These are phyloP conservation scores for Pyricularia pennisetigena DNA, from an alignment of 2,329 filamentous ascomycete genomes.

Conservation along the genomic window DNA sequence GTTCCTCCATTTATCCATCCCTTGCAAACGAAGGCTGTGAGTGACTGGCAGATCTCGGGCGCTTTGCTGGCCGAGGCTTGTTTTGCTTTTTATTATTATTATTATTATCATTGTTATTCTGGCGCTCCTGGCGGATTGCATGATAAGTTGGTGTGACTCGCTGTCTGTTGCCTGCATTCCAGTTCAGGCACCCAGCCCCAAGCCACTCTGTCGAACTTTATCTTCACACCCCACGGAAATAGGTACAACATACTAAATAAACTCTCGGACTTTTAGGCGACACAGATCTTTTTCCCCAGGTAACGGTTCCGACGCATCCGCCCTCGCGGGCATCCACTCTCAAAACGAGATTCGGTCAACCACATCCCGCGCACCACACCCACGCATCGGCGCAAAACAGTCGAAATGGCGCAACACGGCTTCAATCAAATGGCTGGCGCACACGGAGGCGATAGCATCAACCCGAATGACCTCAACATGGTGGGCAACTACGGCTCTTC, in stretches of 20 bases:
- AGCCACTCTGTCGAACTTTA: not conserved
- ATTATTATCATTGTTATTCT: too few relatives aligned
- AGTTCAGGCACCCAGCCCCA: not conserved
- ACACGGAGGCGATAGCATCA: constrained; percentile 53
- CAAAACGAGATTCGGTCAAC: not conserved
- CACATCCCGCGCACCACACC: not conserved
- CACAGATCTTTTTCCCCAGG: not conserved
- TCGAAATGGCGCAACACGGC: constrained; percentile 42
- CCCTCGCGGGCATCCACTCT: constrained; percentile 1
- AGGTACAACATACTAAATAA: not conserved
- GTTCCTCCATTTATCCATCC: not conserved
- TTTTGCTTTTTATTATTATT: too few relatives aligned
- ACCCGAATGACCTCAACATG: constrained; percentile 80
- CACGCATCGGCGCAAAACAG: not conserved
- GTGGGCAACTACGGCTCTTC: constrained; percentile 47
- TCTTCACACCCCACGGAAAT: not conserved
- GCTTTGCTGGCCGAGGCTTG: not conserved
- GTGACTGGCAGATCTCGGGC: not conserved
- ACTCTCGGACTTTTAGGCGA: not conserved
- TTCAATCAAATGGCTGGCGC: constrained; percentile 46
- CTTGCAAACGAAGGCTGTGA: not conserved
- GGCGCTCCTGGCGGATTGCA: not conserved
- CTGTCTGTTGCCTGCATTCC: not conserved
- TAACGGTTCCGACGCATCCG: not conserved
- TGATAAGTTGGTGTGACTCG: not conserved